Evolutionary conservation across 352 stramenopile genomes (phyloP).

Genomic region (Phytophthora sp.): DNA sequence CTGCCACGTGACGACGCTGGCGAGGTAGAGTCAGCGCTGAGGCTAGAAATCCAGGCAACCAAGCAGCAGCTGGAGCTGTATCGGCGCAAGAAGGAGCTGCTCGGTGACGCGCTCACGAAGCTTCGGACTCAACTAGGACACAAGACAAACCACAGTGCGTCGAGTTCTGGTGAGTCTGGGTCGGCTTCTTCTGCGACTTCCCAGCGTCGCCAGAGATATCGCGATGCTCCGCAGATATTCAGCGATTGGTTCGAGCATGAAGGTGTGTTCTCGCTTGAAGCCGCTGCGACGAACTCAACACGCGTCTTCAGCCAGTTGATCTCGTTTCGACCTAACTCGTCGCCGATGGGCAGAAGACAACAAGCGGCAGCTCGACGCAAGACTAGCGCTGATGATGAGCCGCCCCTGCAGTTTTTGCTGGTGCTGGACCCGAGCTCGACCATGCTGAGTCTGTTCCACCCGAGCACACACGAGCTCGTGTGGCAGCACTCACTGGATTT

Average conservation of each 20-base stretch:
- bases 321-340: conserved; percentile 26
- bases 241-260: conserved; percentile 32
- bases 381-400: neutral
- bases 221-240: conserved; percentile 20
- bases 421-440: conserved; percentile 31
- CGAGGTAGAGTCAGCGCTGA: neutral
- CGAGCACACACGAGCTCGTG: conserved; percentile 25
- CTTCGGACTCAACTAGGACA: conserved; percentile 1
- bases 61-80: conserved; percentile 26
- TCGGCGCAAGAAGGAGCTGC: conserved; percentile 18
- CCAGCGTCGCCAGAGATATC: neutral
- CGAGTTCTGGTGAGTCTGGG: neutral
- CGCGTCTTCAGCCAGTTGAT: conserved; percentile 19
- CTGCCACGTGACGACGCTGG: neutral
- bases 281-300: neutral
- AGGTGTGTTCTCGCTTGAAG: neutral
- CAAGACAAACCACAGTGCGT: neutral
- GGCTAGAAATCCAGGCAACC: conserved; percentile 28
- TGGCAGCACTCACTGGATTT: conserved; percentile 33
- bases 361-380: conserved; percentile 9
- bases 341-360: conserved; percentile 13
- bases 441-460: conserved; percentile 30
- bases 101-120: conserved; percentile 1
- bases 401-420: conserved; percentile 33
- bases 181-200: neutral